A percentile compares a stretch with the other conserved stretches of the same genome.
These are phyloP conservation scores for Platismatia glauca DNA, from an alignment of 495 filamentous ascomycete genomes.

Conservation along the genomic window DNA sequence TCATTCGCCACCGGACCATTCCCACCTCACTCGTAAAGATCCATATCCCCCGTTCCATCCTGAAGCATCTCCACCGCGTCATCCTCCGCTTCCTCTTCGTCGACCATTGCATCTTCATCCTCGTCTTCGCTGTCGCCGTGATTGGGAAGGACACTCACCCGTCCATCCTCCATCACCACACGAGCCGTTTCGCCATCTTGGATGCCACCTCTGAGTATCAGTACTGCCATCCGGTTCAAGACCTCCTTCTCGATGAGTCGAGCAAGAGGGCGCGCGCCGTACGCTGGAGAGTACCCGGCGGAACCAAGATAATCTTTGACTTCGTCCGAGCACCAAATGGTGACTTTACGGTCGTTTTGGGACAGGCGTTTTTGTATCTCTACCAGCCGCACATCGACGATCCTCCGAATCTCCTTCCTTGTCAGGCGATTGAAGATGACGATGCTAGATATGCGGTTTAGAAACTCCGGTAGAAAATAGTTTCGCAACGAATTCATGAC, in stretches of 20 bases:
- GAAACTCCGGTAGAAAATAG: conserved; percentile 96
- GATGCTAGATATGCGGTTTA: conserved; percentile 88
- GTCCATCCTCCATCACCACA: conserved; percentile 67
- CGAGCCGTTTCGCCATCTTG: conserved; percentile 74
- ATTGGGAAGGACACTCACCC: conserved; percentile 73
- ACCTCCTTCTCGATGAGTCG: conserved; percentile 94
- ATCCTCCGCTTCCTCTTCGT: conserved; percentile 60
- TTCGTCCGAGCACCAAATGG: conserved; percentile 63
- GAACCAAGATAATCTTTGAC: conserved; percentile 85
- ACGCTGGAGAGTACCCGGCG: conserved; percentile 86
- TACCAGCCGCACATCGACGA: conserved; percentile 79
- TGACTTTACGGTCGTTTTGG: conserved; percentile 72
- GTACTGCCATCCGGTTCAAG: conserved; percentile 80
- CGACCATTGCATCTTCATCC: conserved; percentile 60
- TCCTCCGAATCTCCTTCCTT: conserved; percentile 78
- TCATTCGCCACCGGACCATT: background rate
- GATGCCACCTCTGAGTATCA: conserved; percentile 77
- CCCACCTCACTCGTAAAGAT: conserved; percentile 51
- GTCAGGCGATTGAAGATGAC: conserved; percentile 99
- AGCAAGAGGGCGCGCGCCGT: conserved; percentile 80
- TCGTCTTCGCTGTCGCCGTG: conserved; percentile 58
- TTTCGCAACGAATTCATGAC: conserved; percentile 82
- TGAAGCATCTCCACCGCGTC: conserved; percentile 60
- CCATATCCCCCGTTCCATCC: conserved; percentile 56
- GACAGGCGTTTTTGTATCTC: conserved; percentile 87